These are phyloP conservation scores for Phlebiopsis flavidoalba DNA, from an alignment of 768 basidiomycete genomes.

Conservation along the genomic window DNA sequence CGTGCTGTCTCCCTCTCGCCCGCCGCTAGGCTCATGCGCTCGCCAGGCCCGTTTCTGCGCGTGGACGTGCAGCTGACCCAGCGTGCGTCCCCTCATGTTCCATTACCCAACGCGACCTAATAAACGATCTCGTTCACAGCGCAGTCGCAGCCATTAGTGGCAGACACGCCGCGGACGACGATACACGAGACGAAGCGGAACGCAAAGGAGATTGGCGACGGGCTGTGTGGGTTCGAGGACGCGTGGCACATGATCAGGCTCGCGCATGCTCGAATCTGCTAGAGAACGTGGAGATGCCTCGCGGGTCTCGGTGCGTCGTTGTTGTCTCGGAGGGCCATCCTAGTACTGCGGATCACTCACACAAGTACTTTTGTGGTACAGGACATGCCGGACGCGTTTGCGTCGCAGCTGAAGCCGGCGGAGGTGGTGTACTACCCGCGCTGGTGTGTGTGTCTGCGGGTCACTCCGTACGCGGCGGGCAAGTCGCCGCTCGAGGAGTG, in stretches of 20 bases:
- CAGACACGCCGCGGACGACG: not conserved
- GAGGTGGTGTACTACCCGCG: slow-evolving; percentile 20
- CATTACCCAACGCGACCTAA: not conserved
- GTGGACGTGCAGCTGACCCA: slow-evolving; percentile 15
- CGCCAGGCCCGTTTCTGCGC: slow-evolving; percentile 13
- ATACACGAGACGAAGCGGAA: slow-evolving; percentile 10
- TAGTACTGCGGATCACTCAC: not conserved
- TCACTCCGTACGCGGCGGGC: slow-evolving; percentile 22
- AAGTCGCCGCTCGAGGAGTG: slow-evolving; percentile 13
- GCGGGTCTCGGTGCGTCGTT: slow-evolving; percentile 15
- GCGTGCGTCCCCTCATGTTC: not conserved
- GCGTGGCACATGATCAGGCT: slow-evolving; percentile 25
- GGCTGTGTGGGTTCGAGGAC: slow-evolving; percentile 22
- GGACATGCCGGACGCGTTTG: slow-evolving; percentile 13
- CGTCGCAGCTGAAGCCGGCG: slow-evolving; percentile 17
- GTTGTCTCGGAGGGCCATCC: not conserved
- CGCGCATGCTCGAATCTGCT: slow-evolving; percentile 16
- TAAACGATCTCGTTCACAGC: not conserved
- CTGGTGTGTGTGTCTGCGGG: slow-evolving; percentile 19
- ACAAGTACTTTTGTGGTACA: not conserved
- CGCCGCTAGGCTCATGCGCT: not conserved
- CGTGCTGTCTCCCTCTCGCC: not conserved
- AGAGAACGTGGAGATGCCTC: slow-evolving; percentile 19
- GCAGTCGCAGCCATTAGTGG: not conserved
- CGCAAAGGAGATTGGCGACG: slow-evolving; percentile 16